Evolutionary conservation across 129 eudicot species (phyloP).

Genomic region (Deinandra increscens): DNA sequence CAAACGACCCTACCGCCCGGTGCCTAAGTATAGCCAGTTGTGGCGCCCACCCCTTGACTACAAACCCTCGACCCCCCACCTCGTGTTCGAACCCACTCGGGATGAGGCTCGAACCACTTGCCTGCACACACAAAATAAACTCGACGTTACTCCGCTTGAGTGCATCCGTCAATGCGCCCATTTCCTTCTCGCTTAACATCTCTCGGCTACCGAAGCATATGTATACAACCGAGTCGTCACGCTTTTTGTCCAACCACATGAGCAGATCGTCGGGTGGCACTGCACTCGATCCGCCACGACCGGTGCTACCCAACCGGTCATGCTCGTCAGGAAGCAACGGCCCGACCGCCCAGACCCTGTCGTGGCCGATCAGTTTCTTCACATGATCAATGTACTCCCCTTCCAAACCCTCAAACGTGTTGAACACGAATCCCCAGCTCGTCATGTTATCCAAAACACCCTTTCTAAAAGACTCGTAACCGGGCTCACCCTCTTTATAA

Average conservation of each 20-base stretch:
- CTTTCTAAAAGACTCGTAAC: conserved; percentile 23
- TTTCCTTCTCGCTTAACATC: conserved; percentile 21
- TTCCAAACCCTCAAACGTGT: conserved; percentile 38
- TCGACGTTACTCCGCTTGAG: conserved; percentile 20
- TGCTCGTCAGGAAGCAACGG: conserved; percentile 28
- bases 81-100: conserved; percentile 43
- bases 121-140: conserved; percentile 32
- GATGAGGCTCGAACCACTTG: conserved; percentile 10
- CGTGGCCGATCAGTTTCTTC: conserved; percentile 36
- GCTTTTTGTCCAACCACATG: conserved; percentile 36
- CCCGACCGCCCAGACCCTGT: conserved; percentile 50
- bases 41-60: conserved; percentile 54
- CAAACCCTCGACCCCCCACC: conserved; percentile 40
- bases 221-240: conserved; percentile 27
- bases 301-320: neutral
- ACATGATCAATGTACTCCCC: conserved; percentile 27
- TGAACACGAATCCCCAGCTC: conserved; percentile 42
- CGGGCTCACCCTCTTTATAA: conserved; percentile 23
- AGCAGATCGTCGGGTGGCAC: conserved; percentile 22
- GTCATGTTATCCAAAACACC: conserved; percentile 19
- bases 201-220: conserved; percentile 41
- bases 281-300: conserved; percentile 31
- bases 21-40: conserved; percentile 46
- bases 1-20: conserved; percentile 40
- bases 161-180: conserved; percentile 17